These are phyloP conservation scores for Microbotryum scabiosae DNA, from an alignment of 1,284 basidiomycete genomes.

Conservation along the genomic window DNA sequence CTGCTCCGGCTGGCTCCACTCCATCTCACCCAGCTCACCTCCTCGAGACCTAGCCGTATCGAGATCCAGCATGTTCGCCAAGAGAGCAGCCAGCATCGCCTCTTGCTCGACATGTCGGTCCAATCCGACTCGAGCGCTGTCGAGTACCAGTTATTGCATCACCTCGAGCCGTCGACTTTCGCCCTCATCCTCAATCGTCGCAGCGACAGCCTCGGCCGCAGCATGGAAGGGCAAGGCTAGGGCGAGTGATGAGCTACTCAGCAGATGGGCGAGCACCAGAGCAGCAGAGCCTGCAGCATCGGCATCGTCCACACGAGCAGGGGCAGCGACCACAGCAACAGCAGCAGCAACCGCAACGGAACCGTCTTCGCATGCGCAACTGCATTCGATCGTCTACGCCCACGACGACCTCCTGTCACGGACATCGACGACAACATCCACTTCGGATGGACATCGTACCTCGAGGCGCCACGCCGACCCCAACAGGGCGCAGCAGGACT, in stretches of 20 bases:
- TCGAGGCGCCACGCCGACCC: neutral
- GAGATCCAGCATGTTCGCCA: no score
- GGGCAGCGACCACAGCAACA: neutral
- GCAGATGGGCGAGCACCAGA: neutral
- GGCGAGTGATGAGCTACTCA: neutral
- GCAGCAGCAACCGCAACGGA: neutral
- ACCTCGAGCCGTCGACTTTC: no score
- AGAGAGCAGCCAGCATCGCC: no score
- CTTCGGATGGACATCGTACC: neutral
- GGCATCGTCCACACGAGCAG: neutral
- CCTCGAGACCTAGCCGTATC: no score
- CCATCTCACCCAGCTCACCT: no score
- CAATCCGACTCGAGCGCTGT: no score
- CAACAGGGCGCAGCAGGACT: neutral
- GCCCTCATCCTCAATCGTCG: no score
- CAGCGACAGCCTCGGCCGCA: neutral
- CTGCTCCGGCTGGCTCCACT: no score
- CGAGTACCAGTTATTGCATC: no score
- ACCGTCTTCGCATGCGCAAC: neutral
- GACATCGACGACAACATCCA: neutral
- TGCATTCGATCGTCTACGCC: conserved; percentile 12
- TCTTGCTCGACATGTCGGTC: no score
- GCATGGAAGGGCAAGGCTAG: conserved; percentile 5
- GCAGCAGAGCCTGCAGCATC: neutral
- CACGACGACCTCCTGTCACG: conserved; percentile 29